Evolutionary conservation across 2,329 filamentous ascomycete genomes (phyloP), one percentile per base, ranked within the genome.

Genomic region (Rhynchosporium agropyri): DNA sequence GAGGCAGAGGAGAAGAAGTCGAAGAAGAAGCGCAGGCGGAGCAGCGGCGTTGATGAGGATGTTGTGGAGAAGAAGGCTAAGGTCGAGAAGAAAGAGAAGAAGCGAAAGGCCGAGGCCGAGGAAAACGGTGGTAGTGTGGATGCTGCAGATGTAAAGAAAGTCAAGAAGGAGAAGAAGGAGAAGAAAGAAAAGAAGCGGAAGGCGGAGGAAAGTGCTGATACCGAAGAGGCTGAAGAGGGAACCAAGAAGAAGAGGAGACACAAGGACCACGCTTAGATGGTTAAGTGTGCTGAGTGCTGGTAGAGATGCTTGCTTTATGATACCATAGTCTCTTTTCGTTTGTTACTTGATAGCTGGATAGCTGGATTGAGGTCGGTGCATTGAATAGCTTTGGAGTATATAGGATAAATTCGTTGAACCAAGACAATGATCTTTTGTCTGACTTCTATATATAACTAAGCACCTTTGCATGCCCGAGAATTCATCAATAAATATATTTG

Each of bases 21-120:
- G 0, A 63, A 65, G 51, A 68, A 65, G 60, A 67, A 63, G 56
- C 53, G 61, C 20, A 69, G 59, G 51, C 58, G 65, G 29, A 66
- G 56, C 36, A 65, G 64, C 58, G 62, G 56, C 31, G 66, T 51
- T 9, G 60, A 49, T 10, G 62, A 49, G 9, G 59, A 61, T 31
- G 53, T 61, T 9, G 50, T 54, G 15, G 62, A 64, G 50, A 68
- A 65, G 51, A 70, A 66, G 53, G 54, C 43, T 4, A 64, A 57
- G 59, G 51, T 55, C 3, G 61, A 62, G 51, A 60, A 61, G 43
- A 58, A 64, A 28, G 59, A 63, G 5, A 64, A 55, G 53, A 61
- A 61, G 46, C 20, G 46, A 12, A 60, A 20, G 20, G 20, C 20
- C 20, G 20, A 62, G 43, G 61, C 36, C 3, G 50, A 59, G 15